phyloP scores from a whole-genome alignment of 352 stramenopile genomes.

The Globisporangium abappressorium region DNA sequence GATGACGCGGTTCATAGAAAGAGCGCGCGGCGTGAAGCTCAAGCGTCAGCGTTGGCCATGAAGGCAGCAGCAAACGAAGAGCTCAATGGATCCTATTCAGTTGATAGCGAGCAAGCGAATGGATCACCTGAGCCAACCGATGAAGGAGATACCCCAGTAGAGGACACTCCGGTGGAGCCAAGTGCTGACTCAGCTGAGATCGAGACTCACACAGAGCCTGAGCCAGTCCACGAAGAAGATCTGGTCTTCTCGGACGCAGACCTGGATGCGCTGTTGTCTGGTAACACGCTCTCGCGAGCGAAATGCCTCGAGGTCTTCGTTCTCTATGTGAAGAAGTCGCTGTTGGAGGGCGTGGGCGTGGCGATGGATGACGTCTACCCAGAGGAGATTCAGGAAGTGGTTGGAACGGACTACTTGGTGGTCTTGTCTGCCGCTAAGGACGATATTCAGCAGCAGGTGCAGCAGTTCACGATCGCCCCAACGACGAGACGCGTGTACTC shows the following conservation, averaged over 20 bases:
- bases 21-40: neutral
- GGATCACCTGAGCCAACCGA: constrained; percentile 8
- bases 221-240: constrained; percentile 21
- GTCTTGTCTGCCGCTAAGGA: constrained; percentile 36
- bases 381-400: constrained; percentile 27
- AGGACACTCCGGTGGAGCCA: neutral
- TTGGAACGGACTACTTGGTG: constrained; percentile 55
- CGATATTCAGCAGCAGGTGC: constrained; percentile 34
- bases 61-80: constrained; percentile 11
- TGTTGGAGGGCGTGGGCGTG: constrained; percentile 55
- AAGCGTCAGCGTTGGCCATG: neutral
- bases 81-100: neutral
- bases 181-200: neutral
- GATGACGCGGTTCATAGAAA: constrained; percentile 40
- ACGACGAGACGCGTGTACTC: constrained; percentile 47
- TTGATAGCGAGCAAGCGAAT: neutral
- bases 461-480: constrained; percentile 35
- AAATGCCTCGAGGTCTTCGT: constrained; percentile 36
- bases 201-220: neutral
- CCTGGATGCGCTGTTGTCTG: constrained; percentile 32
- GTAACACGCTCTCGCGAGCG: constrained; percentile 23
- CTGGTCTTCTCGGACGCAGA: constrained; percentile 37
- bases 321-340: constrained; percentile 31
- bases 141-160: constrained; percentile 3
- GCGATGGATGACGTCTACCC: constrained; percentile 66